phyloP scores from a whole-genome alignment of 2,329 filamentous ascomycete genomes.

The Trichoderma koningii region DNA sequence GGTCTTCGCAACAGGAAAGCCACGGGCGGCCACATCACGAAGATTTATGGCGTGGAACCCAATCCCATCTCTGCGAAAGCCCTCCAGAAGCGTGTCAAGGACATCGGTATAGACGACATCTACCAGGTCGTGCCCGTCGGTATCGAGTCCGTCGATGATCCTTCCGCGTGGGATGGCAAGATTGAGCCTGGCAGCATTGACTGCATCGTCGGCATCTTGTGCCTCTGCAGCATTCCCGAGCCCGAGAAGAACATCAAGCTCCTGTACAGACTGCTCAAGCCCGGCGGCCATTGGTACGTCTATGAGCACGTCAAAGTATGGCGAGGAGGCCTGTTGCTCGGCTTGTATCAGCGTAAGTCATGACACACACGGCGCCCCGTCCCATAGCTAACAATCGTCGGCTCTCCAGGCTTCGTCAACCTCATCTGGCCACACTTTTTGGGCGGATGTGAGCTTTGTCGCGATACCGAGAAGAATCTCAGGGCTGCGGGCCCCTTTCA shows the following conservation, averaged over 20 bases:
- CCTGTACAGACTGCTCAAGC: slow-evolving; percentile 60
- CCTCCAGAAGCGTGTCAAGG: slow-evolving; percentile 50
- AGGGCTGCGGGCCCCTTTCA: slow-evolving; percentile 54
- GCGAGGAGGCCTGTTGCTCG: slow-evolving; percentile 45
- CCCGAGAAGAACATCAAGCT: slow-evolving; percentile 57
- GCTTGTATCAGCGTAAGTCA: slow-evolving; percentile 54
- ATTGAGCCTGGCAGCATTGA: slow-evolving; percentile 57
- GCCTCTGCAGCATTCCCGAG: slow-evolving; percentile 65
- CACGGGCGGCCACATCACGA: slow-evolving; percentile 39
- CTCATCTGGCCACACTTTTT: slow-evolving; percentile 55
- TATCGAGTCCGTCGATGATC: slow-evolving; percentile 56
- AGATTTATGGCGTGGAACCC: slow-evolving; percentile 66
- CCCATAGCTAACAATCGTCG: slow-evolving; percentile 8
- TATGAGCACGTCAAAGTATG: slow-evolving; percentile 60
- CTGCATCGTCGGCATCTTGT: slow-evolving; percentile 62
- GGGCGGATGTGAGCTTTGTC: slow-evolving; percentile 55
- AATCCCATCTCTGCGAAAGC: slow-evolving; percentile 55
- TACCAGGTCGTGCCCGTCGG: slow-evolving; percentile 66
- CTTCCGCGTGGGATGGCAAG: slow-evolving; percentile 46
- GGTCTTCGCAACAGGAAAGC: slow-evolving; percentile 25
- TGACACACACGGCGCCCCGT: not conserved
- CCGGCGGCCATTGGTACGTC: slow-evolving; percentile 63
- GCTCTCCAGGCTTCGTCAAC: slow-evolving; percentile 49
- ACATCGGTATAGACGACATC: slow-evolving; percentile 55
- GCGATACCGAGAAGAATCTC: slow-evolving; percentile 51